These are phyloP conservation scores for Huntiella savannae DNA, from an alignment of 2,329 filamentous ascomycete genomes.

Conservation along the genomic window DNA sequence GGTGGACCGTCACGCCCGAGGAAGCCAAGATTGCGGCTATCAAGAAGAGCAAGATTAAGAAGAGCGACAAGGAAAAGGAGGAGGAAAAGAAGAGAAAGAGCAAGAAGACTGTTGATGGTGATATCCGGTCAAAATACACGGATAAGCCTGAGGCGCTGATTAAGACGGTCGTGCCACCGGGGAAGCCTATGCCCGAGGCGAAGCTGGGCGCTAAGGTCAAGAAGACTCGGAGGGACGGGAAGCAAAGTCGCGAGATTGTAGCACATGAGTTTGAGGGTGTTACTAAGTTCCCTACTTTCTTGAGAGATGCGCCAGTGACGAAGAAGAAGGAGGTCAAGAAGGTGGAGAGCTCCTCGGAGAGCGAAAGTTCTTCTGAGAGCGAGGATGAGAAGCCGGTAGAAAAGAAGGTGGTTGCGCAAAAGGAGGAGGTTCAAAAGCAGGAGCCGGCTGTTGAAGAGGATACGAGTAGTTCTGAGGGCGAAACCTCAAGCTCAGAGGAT, in stretches of 20 bases:
- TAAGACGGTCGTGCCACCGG: constrained; percentile 50
- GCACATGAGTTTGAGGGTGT: constrained; percentile 85
- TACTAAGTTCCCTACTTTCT: constrained; percentile 62
- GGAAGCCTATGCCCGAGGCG: constrained; percentile 22
- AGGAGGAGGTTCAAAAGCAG: constrained; percentile 6
- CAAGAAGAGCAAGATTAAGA: constrained; percentile 28
- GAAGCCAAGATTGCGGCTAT: constrained; percentile 27
- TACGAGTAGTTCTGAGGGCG: constrained; percentile 13
- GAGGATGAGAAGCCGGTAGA: constrained; percentile 10
- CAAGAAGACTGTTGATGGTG: constrained; percentile 34
- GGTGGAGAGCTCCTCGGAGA: constrained; percentile 12
- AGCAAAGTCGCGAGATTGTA: constrained; percentile 33
- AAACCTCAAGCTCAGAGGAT: constrained; percentile 13
- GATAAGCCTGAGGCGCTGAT: constrained; percentile 68
- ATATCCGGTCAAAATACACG: constrained; percentile 57
- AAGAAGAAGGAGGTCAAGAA: constrained; percentile 13
- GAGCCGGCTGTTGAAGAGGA: constrained; percentile 9
- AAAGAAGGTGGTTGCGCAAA: constrained; percentile 13
- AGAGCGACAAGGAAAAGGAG: constrained; percentile 19
- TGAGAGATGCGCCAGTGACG: constrained; percentile 32
- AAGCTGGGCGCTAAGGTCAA: constrained; percentile 30
- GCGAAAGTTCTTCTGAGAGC: constrained; percentile 1
- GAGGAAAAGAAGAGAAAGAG: constrained; percentile 30
- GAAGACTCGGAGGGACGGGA: constrained; percentile 41
- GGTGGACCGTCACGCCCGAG: constrained; percentile 57